phyloP scores from a whole-genome alignment of 2,329 filamentous ascomycete genomes.

The Bertia moriformis region DNA sequence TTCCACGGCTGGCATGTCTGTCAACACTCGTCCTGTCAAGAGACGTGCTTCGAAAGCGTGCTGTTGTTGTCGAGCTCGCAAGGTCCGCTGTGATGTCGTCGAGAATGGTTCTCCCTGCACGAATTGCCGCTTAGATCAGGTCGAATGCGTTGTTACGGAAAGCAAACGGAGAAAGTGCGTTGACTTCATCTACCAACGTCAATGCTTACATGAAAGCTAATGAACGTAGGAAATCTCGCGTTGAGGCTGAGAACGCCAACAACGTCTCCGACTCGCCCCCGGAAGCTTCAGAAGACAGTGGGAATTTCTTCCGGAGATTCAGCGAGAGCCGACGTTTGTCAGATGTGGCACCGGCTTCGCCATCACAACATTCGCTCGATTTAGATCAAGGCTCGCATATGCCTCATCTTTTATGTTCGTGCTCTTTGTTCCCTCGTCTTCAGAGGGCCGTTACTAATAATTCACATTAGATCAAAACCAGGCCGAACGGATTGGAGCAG shows the following conservation, averaged over 20 bases:
- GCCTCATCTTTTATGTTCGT: not conserved
- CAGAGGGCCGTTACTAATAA: not conserved
- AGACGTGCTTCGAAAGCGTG: conserved; percentile 51
- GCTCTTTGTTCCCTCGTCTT: not conserved
- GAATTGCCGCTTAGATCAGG: conserved; percentile 44
- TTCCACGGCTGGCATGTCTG: not conserved
- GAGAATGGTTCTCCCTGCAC: conserved; percentile 48
- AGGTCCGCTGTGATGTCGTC: conserved; percentile 53
- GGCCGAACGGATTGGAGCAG: not conserved
- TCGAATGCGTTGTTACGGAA: conserved; percentile 38
- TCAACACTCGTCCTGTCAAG: conserved; percentile 19
- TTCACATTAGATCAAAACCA: not conserved
- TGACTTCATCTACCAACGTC: conserved; percentile 1
- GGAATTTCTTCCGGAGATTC: not conserved
- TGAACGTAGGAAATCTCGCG: not conserved
- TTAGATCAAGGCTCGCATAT: not conserved
- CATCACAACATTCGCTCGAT: not conserved
- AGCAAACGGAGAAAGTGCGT: conserved; percentile 51
- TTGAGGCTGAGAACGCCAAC: not conserved
- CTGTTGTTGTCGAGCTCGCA: conserved; percentile 49
- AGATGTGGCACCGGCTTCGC: not conserved
- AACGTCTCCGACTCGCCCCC: not conserved
- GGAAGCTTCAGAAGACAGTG: not conserved
- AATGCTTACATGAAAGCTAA: not conserved
- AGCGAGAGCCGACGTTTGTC: not conserved